Evolutionary conservation across 2,329 filamentous ascomycete species (phyloP), one percentile per base, ranked within the genome.

Genomic region (Fusarium oligoseptatum): DNA sequence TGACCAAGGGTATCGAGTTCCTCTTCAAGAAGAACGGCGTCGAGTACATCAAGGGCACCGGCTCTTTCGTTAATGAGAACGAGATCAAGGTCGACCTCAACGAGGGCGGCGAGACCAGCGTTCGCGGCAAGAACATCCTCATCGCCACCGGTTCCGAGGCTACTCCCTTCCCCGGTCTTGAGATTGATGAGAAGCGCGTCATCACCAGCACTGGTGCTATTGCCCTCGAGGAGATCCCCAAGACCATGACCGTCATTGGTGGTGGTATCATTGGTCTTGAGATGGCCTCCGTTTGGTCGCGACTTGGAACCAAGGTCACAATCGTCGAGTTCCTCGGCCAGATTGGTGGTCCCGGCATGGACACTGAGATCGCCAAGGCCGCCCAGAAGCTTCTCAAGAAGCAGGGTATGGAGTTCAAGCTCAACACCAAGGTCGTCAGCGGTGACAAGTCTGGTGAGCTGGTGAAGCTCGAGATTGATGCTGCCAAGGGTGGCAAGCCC

Each of bases 21-120:
- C 89, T 99, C 74, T 93, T 99, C 87, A 98, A 98, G 92, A 98
- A 99, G 91, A 99, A 99, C 87, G 94, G 95, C 75, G 97, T 98
- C 77, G 95, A 98, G 83, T 99, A 98, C 86, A 90, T 98, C 87
- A 98, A 98, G 89, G 97, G 97, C 78, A 92, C 94, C 61, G 96
- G 93, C 77, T 89, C 94, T 56, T 97, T 98, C 83, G 89, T 92
- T 80, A 94, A 94, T 83, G 94, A 97, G 86, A 91, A 98, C 87
- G 96, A 97, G 80, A 87, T 99, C 85, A 95, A 95, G 85, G 94
- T 99, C 79, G 92, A 93, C 81, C 91, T 98, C 72, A 91, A 93
- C 79, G 96, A 98, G 22, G 97, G 97, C 80, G 95, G 96, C 82
- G 95, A 98, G 89, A 93, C 94, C 74, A 94, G 90, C 76, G 86